Percentiles rank a stretch among this genome's conserved stretches.
Evolutionary conservation across 441 rosid species (phyloP).

Genomic region (Metrosideros polymorpha): DNA sequence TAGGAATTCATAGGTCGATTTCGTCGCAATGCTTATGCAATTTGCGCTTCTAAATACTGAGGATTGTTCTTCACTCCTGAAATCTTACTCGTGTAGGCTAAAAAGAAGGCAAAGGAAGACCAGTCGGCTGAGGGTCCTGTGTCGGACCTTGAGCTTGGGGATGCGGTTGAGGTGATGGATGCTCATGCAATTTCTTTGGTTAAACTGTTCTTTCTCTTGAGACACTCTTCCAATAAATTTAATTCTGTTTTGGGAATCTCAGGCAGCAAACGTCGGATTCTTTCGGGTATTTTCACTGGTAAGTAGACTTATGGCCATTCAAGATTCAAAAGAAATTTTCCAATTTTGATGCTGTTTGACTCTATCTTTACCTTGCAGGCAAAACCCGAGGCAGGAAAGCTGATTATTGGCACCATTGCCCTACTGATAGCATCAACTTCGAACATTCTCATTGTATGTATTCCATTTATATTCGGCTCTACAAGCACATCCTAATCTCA

Average conservation of each 20-base stretch:
- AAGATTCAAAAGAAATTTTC: neutral
- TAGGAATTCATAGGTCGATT: neutral
- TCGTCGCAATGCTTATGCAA: neutral
- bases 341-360: neutral
- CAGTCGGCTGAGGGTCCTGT: slow-evolving; percentile 19
- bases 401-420: slow-evolving; percentile 62
- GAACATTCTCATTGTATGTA: slow-evolving; percentile 54
- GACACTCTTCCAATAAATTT: neutral
- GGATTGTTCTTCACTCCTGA: neutral
- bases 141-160: slow-evolving; percentile 55
- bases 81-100: slow-evolving; percentile 11
- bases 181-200: neutral
- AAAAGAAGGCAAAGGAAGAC: slow-evolving; percentile 25
- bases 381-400: slow-evolving; percentile 72
- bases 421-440: slow-evolving; percentile 66
- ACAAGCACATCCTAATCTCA: neutral
- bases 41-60: neutral
- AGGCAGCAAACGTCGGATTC: slow-evolving; percentile 84
- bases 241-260: slow-evolving; percentile 12
- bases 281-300: slow-evolving; percentile 63
- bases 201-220: neutral
- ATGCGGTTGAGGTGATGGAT: slow-evolving; percentile 49
- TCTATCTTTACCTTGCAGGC: slow-evolving; percentile 36
- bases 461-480: neutral
- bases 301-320: slow-evolving; percentile 10